These are phyloP conservation scores for Scleroderma bovista DNA, from an alignment of 768 basidiomycete species.

Conservation along the genomic window DNA sequence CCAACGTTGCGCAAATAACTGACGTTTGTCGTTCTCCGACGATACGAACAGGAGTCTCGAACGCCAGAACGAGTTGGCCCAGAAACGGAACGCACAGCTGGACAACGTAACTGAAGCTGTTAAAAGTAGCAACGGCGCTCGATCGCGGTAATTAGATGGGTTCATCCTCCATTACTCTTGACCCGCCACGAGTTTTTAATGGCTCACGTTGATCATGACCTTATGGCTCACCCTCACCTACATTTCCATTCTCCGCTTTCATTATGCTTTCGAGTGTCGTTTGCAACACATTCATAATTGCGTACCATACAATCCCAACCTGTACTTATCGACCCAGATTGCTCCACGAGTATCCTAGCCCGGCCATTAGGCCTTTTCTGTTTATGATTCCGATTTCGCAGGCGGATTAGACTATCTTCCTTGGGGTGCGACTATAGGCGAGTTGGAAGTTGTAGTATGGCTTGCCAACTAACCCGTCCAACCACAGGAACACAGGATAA, in stretches of 20 bases:
- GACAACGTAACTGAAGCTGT: slow-evolving; percentile 27
- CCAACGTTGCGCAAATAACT: background rate
- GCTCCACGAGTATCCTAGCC: background rate
- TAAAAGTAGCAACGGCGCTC: slow-evolving; percentile 12
- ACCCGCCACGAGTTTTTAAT: background rate
- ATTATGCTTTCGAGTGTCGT: background rate
- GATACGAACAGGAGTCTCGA: slow-evolving; percentile 53
- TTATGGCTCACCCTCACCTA: too few species aligned
- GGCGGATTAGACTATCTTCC: too few species aligned
- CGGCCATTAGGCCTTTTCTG: background rate
- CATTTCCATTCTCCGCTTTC: background rate
- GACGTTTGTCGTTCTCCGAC: too few species aligned
- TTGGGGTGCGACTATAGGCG: too few species aligned
- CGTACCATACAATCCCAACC: background rate
- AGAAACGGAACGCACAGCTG: slow-evolving; percentile 51
- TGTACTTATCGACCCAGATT: background rate
- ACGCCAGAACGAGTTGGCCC: slow-evolving; percentile 72
- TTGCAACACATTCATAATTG: background rate
- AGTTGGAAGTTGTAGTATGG: too few species aligned
- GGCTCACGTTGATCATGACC: background rate
- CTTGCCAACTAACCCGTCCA: too few species aligned
- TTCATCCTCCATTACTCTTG: background rate
- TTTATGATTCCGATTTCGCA: background rate
- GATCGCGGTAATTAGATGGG: slow-evolving; percentile 4
- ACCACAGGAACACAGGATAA: too few species aligned